Evolutionary conservation across 2,329 filamentous ascomycete species (phyloP), one percentile per base, ranked within the genome.

Genomic region (Anisogramma anomala): DNA sequence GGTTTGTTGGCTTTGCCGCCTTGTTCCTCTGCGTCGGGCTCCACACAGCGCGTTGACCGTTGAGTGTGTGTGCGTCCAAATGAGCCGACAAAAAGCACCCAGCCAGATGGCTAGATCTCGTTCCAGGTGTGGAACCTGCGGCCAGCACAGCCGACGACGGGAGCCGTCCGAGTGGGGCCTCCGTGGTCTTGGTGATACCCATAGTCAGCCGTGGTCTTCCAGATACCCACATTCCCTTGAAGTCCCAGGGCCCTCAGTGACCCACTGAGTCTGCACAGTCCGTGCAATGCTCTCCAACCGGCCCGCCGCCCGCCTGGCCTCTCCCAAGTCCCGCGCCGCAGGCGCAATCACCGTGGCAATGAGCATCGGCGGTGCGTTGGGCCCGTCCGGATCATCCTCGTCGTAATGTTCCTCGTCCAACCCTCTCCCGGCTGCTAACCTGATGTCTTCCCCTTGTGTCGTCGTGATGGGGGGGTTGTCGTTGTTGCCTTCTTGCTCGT

Each of bases 241-340:
- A n/a, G n/a, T n/a, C n/a, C n/a, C n/a, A n/a, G 36, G 32, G 2
- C 45, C 42, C 18, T 64, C 60, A 17, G 59, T 59, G 1, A 56
- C 53, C 71, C 72, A 77, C 45, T 69, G 66, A 19, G 59, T 58
- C 53, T 79, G 75, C 35, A 79, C 68, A 34, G 69, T 66, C 43
- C 66, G 59, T 1, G 69, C 75, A 3, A 77, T 60, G 39, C 63
- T 64, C 57, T 79, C 74, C 9, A 79, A 54, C 42, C 66, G 61
- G 0, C 63, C 65, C 0, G 69, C 69, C 1, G 72, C 71, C 33
- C 68, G 64, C 8, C 70, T 63, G 2, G 72, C 74, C 43, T 76
- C 71, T 20, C 57, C 55, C 8, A 64, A 60, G 6, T 71, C 64
- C 28, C 69, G 65, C 1, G 66, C 58, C 3, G 60, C 61, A 4